Conservation (phyloP, 164 flowering plant genomes). For the Tetracentron sinense region DNA sequence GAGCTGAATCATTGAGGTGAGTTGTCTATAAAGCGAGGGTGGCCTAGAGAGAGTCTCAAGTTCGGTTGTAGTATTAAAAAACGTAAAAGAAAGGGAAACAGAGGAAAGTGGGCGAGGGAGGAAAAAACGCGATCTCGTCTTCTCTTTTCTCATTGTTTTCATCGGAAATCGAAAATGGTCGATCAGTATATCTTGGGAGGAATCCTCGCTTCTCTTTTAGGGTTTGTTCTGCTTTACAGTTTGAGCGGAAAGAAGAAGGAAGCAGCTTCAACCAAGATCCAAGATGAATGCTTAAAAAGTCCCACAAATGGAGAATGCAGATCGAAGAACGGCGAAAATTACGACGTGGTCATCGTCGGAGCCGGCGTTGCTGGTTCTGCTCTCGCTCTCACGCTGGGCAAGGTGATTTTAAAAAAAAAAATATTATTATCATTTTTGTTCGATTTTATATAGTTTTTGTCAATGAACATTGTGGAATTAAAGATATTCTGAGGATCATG, state of each 20-base stretch:
- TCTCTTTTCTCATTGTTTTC: not conserved
- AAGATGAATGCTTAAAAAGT: not conserved
- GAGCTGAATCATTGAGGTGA: too few species aligned
- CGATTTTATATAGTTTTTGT: too few species aligned
- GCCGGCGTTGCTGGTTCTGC: conserved; percentile 96
- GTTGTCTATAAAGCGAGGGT: too few species aligned
- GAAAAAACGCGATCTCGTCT: too few species aligned
- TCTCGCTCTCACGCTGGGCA: conserved; percentile 81
- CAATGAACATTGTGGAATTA: too few species aligned
- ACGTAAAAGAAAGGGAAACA: too few species aligned
- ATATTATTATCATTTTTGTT: too few species aligned
- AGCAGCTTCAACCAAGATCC: not conserved
- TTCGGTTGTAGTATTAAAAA: not conserved
- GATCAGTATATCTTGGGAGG: conserved; percentile 18
- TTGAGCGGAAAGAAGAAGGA: conserved; percentile 1
- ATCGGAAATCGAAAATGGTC: conserved; percentile 9
- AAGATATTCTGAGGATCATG: too few species aligned
- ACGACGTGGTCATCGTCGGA: conserved; percentile 76
- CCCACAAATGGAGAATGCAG: conserved; percentile 24
- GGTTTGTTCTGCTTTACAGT: conserved; percentile 2
- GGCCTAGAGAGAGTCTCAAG: not conserved
- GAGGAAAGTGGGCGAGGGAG: too few species aligned
- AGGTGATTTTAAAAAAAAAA: too few species aligned
- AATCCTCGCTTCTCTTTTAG: conserved; percentile 17
- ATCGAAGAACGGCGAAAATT: conserved; percentile 20